phyloP scores from a whole-genome alignment of 257 asterid species.

The Solanum corneliomulleri region DNA sequence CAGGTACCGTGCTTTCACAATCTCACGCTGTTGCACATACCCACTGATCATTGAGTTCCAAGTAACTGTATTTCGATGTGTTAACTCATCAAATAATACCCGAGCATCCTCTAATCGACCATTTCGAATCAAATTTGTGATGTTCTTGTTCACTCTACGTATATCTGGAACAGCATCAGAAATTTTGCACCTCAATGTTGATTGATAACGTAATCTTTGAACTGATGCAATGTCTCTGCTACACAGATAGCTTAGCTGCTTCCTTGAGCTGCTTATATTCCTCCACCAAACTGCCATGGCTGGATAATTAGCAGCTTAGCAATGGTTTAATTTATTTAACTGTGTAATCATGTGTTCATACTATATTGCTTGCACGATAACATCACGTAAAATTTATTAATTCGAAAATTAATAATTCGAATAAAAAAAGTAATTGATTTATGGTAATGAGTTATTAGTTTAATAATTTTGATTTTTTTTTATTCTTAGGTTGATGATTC shows the following conservation, averaged over 20 bases:
- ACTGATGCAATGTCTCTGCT: not conserved
- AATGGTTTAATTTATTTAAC: not conserved
- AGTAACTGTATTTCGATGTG: conserved; percentile 43
- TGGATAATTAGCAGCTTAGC: not conserved
- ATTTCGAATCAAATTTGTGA: conserved; percentile 32
- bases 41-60: conserved; percentile 86
- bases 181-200: not conserved
- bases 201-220: not conserved
- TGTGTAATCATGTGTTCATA: not conserved
- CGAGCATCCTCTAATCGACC: conserved; percentile 57
- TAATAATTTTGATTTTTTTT: fast-evolving
- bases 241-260: not conserved
- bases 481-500: too few species aligned
- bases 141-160: conserved; percentile 30
- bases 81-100: conserved; percentile 29
- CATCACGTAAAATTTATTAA: too few species aligned
- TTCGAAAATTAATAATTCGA: too few species aligned
- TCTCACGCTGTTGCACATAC: conserved; percentile 36
- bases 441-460: too few species aligned
- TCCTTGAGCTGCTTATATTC: not conserved
- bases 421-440: too few species aligned
- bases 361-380: too few species aligned
- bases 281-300: not conserved
- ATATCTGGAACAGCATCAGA: conserved; percentile 5
- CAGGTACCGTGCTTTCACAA: conserved; percentile 44